A percentile compares a stretch with the other conserved stretches of the same genome.
phyloP scores from a whole-genome alignment of 495 filamentous ascomycete genomes.

The Immersiella caudata region DNA sequence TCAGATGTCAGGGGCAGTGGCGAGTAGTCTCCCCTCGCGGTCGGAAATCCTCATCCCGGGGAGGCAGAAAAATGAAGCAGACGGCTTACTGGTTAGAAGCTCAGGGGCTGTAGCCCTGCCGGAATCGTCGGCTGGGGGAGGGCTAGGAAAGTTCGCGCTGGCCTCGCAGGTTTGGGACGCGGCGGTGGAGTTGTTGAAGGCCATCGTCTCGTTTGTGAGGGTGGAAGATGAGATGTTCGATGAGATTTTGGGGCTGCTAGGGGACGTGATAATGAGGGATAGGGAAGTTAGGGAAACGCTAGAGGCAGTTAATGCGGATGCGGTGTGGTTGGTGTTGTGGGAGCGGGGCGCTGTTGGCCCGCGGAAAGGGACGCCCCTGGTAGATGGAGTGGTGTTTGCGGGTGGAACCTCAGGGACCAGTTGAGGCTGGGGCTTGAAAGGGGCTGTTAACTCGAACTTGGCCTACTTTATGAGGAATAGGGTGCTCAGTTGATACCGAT shows the following conservation, averaged over 20 bases:
- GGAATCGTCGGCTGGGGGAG: constrained; percentile 11
- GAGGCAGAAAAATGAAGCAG: neutral
- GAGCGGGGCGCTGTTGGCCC: constrained; percentile 38
- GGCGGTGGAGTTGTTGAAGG: constrained; percentile 54
- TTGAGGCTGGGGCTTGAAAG: neutral
- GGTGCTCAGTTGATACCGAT: too few relatives aligned
- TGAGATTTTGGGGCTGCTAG: constrained; percentile 64
- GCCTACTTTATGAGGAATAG: too few relatives aligned
- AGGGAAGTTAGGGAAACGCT: constrained; percentile 57
- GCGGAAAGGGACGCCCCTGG: constrained; percentile 36
- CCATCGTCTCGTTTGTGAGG: constrained; percentile 58
- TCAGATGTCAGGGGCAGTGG: neutral
- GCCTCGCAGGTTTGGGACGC: constrained; percentile 62
- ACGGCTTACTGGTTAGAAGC: neutral
- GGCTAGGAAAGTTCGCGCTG: constrained; percentile 56
- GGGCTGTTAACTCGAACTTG: too few relatives aligned
- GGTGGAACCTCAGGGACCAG: neutral
- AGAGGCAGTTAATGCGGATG: constrained; percentile 66
- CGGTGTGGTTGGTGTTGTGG: constrained; percentile 68
- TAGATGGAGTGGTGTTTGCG: constrained; percentile 49
- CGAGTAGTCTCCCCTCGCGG: too few relatives aligned
- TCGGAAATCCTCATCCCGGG: neutral
- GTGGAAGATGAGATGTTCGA: constrained; percentile 68
- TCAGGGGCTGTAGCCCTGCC: neutral
- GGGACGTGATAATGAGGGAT: constrained; percentile 49